phyloP scores from a whole-genome alignment of 108 stramenopile species.

The Discostella pseudostelligera region DNA sequence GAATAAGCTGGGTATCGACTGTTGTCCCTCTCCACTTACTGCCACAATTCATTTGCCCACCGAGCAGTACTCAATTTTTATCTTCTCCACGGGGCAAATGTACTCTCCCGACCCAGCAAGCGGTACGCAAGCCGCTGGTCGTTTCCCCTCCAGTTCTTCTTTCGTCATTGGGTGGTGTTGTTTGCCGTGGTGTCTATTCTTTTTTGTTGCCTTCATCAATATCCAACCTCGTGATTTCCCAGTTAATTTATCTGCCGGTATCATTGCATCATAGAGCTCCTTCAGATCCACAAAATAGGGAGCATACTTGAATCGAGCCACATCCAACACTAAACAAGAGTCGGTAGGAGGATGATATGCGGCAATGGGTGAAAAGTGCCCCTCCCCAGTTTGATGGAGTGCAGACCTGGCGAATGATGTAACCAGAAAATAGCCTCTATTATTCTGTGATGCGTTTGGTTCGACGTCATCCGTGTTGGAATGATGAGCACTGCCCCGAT shows the following conservation, averaged over 20 bases:
- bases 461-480: conserved; percentile 16
- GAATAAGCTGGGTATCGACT: background rate
- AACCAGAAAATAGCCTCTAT: conserved; percentile 51
- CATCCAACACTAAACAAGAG: conserved; percentile 43
- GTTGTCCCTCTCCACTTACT: background rate
- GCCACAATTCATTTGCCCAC: conserved; percentile 14
- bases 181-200: background rate
- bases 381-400: conserved; percentile 89
- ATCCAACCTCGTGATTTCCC: conserved; percentile 72
- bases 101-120: conserved; percentile 49
- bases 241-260: conserved; percentile 54
- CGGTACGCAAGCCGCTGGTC: conserved; percentile 68
- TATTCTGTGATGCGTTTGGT: conserved; percentile 19
- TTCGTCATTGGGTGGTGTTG: conserved; percentile 2
- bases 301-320: conserved; percentile 72
- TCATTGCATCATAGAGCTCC: conserved; percentile 58
- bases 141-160: conserved; percentile 50
- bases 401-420: conserved; percentile 69
- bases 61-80: conserved; percentile 66
- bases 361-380: conserved; percentile 94
- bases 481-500: conserved; percentile 20
- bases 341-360: conserved; percentile 73
- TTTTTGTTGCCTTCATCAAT: conserved; percentile 40
- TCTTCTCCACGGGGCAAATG: conserved; percentile 58
- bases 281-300: conserved; percentile 87